These are phyloP conservation scores for Colletotrichum phormii DNA, from an alignment of 2,329 filamentous ascomycete genomes.

Conservation along the genomic window DNA sequence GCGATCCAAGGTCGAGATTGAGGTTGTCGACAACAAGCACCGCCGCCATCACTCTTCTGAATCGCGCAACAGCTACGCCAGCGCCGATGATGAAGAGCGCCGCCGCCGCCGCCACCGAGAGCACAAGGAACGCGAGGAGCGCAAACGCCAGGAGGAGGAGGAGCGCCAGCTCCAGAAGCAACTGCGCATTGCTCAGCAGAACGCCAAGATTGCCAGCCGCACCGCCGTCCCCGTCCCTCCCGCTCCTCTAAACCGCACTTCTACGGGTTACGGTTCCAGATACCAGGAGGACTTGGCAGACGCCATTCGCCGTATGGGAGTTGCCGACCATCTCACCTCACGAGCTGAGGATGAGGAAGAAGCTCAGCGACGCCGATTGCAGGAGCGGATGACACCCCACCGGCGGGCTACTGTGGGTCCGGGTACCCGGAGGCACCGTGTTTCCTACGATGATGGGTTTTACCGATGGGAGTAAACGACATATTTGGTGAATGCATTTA, in stretches of 20 bases:
- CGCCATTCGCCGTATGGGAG: constrained; percentile 46
- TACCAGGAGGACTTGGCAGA: constrained; percentile 50
- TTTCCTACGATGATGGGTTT: constrained; percentile 51
- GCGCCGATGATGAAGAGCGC: constrained; percentile 43
- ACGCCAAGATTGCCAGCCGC: constrained; percentile 55
- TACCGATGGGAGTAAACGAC: constrained; percentile 53
- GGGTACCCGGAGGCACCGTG: constrained; percentile 49
- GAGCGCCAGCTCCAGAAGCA: constrained; percentile 42
- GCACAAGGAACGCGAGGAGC: constrained; percentile 41
- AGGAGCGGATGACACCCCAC: constrained; percentile 53
- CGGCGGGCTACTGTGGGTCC: constrained; percentile 51
- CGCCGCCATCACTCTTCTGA: constrained; percentile 50
- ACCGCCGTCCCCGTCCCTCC: constrained; percentile 42
- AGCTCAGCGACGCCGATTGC: constrained; percentile 52
- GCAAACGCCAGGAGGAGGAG: constrained; percentile 41
- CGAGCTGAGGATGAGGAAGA: constrained; percentile 50
- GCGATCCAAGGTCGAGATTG: constrained; percentile 49
- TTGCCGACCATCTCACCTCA: constrained; percentile 38
- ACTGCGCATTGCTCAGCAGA: constrained; percentile 53
- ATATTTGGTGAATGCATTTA: constrained; percentile 12
- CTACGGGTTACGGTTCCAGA: constrained; percentile 25
- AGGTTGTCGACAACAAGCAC: constrained; percentile 48
- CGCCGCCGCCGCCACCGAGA: constrained; percentile 40
- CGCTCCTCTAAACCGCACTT: constrained; percentile 19
- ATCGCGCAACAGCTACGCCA: constrained; percentile 48